phyloP scores from a whole-genome alignment of 2,329 filamentous ascomycete genomes.

The Microdochium paspali region DNA sequence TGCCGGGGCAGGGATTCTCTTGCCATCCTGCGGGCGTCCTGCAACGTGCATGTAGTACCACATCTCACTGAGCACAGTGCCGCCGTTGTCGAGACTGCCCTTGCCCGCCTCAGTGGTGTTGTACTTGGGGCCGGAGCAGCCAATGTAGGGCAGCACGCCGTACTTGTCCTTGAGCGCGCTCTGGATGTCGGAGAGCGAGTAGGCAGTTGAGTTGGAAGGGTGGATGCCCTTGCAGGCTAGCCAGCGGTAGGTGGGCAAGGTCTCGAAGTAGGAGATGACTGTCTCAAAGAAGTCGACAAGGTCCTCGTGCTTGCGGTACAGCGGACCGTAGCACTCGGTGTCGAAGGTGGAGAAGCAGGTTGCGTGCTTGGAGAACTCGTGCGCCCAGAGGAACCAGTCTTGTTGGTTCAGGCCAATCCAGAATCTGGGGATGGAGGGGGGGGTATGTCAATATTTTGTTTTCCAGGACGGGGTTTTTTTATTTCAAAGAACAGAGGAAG shows the following conservation, averaged over 20 bases:
- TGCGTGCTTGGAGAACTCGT: conserved; percentile 60
- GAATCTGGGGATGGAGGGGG: conserved; percentile 18
- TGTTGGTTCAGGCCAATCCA: conserved; percentile 50
- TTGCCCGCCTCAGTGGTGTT: conserved; percentile 50
- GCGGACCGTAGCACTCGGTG: conserved; percentile 52
- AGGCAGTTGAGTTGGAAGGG: conserved; percentile 49
- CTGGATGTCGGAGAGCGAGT: conserved; percentile 43
- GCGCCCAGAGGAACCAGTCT: conserved; percentile 54
- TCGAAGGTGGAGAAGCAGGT: conserved; percentile 61
- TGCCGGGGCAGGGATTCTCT: conserved; percentile 31
- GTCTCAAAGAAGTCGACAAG: conserved; percentile 57
- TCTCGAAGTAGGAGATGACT: conserved; percentile 44
- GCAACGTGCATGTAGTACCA: conserved; percentile 59
- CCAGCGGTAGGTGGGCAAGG: conserved; percentile 52
- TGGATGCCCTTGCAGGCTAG: conserved; percentile 41
- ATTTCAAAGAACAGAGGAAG: neutral
- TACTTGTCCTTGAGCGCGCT: conserved; percentile 36
- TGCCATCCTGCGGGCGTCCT: conserved; percentile 43
- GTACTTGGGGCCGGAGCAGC: conserved; percentile 49
- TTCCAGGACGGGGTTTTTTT: neutral
- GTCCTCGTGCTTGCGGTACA: conserved; percentile 45
- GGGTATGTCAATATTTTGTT: neutral
- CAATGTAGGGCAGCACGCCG: conserved; percentile 49
- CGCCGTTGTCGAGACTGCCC: conserved; percentile 43
- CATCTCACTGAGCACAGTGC: conserved; percentile 49